These are phyloP conservation scores for Neocatenulostroma microsporum DNA, from an alignment of 2,329 filamentous ascomycete genomes.

Conservation along the genomic window DNA sequence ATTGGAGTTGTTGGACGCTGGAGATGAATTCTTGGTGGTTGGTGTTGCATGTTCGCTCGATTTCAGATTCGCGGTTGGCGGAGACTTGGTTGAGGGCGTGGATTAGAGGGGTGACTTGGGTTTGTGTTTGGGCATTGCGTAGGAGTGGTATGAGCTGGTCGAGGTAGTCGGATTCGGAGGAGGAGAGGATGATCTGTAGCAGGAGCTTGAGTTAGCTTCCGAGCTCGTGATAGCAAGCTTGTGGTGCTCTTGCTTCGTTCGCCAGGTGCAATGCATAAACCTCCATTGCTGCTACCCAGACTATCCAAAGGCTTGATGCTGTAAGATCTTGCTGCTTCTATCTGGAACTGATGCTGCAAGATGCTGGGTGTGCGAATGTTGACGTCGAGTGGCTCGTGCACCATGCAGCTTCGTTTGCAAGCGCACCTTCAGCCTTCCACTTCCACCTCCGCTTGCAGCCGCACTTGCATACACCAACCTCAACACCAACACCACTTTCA, in stretches of 20 bases:
- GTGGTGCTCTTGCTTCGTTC: background rate
- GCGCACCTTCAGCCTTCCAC: slow-evolving; percentile 2
- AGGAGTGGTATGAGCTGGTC: slow-evolving; percentile 92
- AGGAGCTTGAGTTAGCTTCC: background rate
- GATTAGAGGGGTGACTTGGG: slow-evolving; percentile 57
- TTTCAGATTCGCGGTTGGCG: slow-evolving; percentile 78
- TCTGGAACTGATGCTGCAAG: no score
- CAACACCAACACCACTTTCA: no score
- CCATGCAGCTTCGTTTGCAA: slow-evolving; percentile 1
- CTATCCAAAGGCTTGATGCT: no score
- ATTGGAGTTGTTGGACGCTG: slow-evolving; percentile 89
- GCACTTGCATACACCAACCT: no score
- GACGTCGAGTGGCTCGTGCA: slow-evolving; percentile 1
- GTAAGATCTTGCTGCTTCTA: no score
- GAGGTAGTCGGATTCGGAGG: slow-evolving; percentile 86
- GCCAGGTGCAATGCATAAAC: background rate
- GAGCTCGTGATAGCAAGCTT: no score
- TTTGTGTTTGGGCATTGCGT: slow-evolving; percentile 74
- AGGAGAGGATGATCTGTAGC: slow-evolving; percentile 77
- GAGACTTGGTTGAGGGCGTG: slow-evolving; percentile 75
- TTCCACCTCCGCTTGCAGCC: background rate
- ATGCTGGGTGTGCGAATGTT: background rate
- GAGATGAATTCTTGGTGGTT: slow-evolving; percentile 95
- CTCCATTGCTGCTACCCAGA: no score
- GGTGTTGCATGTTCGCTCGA: slow-evolving; percentile 87